Evolutionary conservation across 1,284 basidiomycete genomes (phyloP).

Genomic region (Schizophyllum amplum): DNA sequence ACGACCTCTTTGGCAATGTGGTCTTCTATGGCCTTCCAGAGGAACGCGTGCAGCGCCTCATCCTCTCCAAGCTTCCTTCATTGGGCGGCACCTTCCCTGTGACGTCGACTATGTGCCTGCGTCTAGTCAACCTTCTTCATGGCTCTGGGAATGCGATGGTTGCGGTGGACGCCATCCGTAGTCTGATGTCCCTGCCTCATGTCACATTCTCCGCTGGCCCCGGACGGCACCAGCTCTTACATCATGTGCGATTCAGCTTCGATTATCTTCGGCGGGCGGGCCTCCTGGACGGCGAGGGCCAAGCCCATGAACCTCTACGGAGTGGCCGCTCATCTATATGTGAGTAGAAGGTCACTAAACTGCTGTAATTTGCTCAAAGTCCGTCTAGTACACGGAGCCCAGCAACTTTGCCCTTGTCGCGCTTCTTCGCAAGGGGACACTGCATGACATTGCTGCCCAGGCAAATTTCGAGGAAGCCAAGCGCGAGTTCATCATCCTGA

Average conservation of each 20-base stretch:
- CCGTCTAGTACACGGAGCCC: constrained; percentile 47
- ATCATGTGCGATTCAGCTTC: constrained; percentile 63
- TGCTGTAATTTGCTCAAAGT: constrained; percentile 5
- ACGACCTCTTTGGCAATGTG: constrained; percentile 60
- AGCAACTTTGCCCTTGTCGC: constrained; percentile 58
- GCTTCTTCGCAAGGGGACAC: constrained; percentile 46
- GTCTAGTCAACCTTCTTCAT: constrained; percentile 55
- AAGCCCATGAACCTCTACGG: constrained; percentile 52
- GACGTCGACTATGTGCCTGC: constrained; percentile 54
- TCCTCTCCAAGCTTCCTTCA: constrained; percentile 55
- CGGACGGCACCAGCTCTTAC: constrained; percentile 46
- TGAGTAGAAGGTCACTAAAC: constrained; percentile 14
- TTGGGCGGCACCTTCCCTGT: constrained; percentile 58
- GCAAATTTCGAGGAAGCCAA: constrained; percentile 31
- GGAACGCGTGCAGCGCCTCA: constrained; percentile 52
- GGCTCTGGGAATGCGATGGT: constrained; percentile 45
- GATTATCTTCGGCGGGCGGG: constrained; percentile 55
- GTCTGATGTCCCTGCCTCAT: constrained; percentile 46
- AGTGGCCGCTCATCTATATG: constrained; percentile 49
- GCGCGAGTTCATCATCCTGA: constrained; percentile 40
- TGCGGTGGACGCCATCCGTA: constrained; percentile 41
- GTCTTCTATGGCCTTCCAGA: constrained; percentile 61
- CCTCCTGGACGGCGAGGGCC: constrained; percentile 41
- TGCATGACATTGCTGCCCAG: constrained; percentile 48
- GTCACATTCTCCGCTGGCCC: constrained; percentile 47